phyloP scores from a whole-genome alignment of 108 stramenopile species.

The Skeletonema grethae region DNA sequence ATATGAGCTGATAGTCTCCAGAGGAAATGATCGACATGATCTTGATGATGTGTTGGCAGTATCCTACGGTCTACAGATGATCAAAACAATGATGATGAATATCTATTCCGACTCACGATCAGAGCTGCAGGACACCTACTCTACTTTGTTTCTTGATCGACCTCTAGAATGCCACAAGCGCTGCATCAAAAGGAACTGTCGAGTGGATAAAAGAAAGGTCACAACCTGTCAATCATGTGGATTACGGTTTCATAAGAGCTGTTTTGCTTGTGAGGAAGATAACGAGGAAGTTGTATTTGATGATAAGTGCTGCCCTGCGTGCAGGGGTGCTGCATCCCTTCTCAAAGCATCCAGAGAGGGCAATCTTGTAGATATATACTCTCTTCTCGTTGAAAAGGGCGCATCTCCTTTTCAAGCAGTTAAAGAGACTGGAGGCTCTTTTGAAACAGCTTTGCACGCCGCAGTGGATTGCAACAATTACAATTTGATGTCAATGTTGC shows the following conservation, averaged over 20 bases:
- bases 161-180: background rate
- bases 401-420: background rate
- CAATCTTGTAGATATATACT: background rate
- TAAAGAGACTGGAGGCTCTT: background rate
- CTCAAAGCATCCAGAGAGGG: background rate
- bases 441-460: background rate
- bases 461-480: background rate
- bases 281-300: background rate
- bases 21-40: background rate
- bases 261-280: background rate
- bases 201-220: background rate
- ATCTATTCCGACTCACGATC: background rate
- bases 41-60: background rate
- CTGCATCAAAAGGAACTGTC: background rate
- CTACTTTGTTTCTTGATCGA: background rate
- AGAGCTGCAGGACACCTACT: background rate
- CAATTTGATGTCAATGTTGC: slow-evolving; percentile 3
- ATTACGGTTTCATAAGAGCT: background rate
- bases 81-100: background rate
- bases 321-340: background rate
- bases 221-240: background rate
- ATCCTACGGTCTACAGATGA: background rate
- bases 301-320: background rate
- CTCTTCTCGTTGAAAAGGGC: background rate
- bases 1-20: background rate